Evolutionary conservation across 2,329 filamentous ascomycete genomes (phyloP).

Genomic region (Pezicula radicicola): DNA sequence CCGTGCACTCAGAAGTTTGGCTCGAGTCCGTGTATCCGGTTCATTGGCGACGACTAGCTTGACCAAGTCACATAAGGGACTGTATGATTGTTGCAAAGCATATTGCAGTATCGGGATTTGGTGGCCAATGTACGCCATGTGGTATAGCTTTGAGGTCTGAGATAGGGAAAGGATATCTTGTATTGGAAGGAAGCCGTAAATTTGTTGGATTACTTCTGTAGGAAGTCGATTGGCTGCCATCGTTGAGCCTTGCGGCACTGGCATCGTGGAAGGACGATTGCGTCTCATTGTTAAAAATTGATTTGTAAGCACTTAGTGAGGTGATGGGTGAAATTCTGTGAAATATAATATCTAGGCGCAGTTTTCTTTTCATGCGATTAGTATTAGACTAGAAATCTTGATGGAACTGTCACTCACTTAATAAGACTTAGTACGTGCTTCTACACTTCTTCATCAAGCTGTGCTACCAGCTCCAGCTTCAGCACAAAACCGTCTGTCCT

Average conservation of each 20-base stretch:
- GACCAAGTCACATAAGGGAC: conserved; percentile 22
- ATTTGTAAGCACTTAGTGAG: background rate
- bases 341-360: background rate
- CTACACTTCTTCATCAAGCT: too few relatives aligned
- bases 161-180: conserved; percentile 25
- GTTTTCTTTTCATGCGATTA: background rate
- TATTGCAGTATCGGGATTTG: conserved; percentile 20
- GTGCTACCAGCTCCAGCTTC: too few relatives aligned
- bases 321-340: conserved; percentile 2
- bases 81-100: conserved; percentile 23
- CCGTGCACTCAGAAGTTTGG: conserved; percentile 24
- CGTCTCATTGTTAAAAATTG: background rate
- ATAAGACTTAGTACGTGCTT: too few relatives aligned
- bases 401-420: too few relatives aligned
- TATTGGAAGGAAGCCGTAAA: conserved; percentile 24
- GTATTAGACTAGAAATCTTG: background rate
- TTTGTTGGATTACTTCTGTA: conserved; percentile 28
- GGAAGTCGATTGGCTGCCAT: conserved; percentile 26
- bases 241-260: conserved; percentile 3
- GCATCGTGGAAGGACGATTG: background rate
- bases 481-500: too few relatives aligned
- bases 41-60: conserved; percentile 25
- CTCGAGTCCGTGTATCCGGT: conserved; percentile 17
- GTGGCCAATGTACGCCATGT: conserved; percentile 22
- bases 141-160: conserved; percentile 23